phyloP scores from a whole-genome alignment of 2,329 filamentous ascomycete genomes.

The Aureobasidium sp. region DNA sequence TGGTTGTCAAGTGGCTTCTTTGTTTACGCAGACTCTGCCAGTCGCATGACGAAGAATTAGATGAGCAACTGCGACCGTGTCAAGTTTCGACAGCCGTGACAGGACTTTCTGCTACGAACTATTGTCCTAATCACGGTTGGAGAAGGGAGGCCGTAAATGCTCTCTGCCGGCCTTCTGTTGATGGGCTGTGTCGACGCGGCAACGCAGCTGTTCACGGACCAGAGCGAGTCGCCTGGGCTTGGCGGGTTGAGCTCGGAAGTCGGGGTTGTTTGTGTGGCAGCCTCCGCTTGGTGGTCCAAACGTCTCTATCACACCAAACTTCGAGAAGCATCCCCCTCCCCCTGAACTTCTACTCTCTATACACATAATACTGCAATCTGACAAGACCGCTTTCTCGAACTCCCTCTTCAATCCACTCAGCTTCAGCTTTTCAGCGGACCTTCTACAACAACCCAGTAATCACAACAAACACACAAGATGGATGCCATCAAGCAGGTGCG shows the following conservation, averaged over 20 bases:
- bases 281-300: conserved; percentile 10
- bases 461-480: conserved; percentile 24
- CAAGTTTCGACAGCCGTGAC: not conserved
- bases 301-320: conserved; percentile 15
- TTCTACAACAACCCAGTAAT: not conserved
- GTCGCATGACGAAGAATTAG: not conserved
- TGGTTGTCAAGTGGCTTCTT: not conserved
- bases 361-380: conserved; percentile 2
- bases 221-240: not conserved
- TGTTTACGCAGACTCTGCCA: not conserved
- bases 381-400: not conserved
- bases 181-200: conserved; percentile 5
- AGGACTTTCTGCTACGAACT: not conserved
- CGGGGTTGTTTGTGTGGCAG: not conserved
- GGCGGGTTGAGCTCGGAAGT: not conserved
- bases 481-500: conserved; percentile 38
- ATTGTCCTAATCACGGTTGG: not conserved
- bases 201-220: not conserved
- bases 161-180: not conserved
- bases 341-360: conserved; percentile 8
- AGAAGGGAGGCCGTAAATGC: conserved; percentile 7
- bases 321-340: conserved; percentile 5
- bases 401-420: not conserved
- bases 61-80: conserved; percentile 2
- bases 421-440: not conserved